These are phyloP conservation scores for Dactylellina drechsleri DNA, from an alignment of 2,329 filamentous ascomycete species.

Conservation along the genomic window DNA sequence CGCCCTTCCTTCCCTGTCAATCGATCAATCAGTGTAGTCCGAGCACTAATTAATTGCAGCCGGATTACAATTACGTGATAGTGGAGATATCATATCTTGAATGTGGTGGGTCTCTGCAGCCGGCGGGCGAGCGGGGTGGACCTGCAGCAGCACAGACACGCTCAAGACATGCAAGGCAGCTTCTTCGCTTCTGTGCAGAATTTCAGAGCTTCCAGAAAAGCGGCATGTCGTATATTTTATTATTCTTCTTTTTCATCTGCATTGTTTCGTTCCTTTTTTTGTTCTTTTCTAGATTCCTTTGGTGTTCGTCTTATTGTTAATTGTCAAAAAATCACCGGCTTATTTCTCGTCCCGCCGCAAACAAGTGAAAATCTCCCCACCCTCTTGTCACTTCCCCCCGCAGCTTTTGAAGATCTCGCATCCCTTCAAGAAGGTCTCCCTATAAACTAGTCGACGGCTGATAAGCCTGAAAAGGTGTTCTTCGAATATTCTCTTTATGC, in stretches of 20 bases:
- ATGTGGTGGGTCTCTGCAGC: conserved; percentile 4
- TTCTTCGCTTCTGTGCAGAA: conserved; percentile 23
- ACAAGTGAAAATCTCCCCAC: conserved; percentile 31
- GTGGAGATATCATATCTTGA: conserved; percentile 40
- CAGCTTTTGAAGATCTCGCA: conserved; percentile 38
- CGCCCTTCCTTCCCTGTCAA: conserved; percentile 44
- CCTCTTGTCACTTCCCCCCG: conserved; percentile 1
- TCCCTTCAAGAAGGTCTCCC: conserved; percentile 49
- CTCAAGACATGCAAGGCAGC: conserved; percentile 50
- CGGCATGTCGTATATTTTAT: conserved; percentile 32
- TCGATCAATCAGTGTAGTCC: conserved; percentile 25
- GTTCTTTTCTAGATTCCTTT: background rate
- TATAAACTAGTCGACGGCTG: conserved; percentile 10
- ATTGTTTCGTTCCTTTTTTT: too few species aligned
- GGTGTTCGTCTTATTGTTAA: conserved; percentile 8
- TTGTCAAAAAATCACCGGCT: conserved; percentile 36
- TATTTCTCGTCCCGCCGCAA: conserved; percentile 48
- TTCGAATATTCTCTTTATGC: conserved; percentile 35
- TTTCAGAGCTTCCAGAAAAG: conserved; percentile 54
- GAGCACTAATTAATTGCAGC: conserved; percentile 41
- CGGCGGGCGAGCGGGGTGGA: conserved; percentile 45
- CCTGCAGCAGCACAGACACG: conserved; percentile 41
- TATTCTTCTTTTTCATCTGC: conserved; percentile 1
- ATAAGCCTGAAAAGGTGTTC: conserved; percentile 19
- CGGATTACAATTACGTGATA: conserved; percentile 46